A percentile compares a stretch with the other conserved stretches of the same genome.
Evolutionary conservation across 352 stramenopile species (phyloP).

Genomic region (Phytophthora fragariaefolia): DNA sequence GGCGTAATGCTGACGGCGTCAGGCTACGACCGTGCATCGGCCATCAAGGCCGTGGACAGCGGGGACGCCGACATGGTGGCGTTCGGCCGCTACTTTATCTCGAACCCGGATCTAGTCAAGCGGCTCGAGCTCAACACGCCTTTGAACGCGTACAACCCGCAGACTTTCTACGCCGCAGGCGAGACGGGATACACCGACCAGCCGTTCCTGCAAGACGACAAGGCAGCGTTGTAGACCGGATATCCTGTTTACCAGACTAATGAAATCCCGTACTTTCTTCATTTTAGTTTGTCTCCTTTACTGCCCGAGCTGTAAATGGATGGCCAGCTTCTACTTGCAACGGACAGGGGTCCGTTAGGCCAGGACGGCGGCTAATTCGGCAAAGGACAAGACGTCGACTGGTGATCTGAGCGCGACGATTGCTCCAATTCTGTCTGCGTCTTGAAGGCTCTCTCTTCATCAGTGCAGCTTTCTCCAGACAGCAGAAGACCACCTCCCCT

Average conservation of each 20-base stretch:
- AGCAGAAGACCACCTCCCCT: slow-evolving; percentile 16
- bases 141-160: slow-evolving; percentile 45
- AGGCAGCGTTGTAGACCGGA: background rate
- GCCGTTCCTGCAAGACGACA: slow-evolving; percentile 35
- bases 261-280: no score
- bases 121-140: slow-evolving; percentile 44
- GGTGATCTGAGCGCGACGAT: background rate
- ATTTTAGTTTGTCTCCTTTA: no score
- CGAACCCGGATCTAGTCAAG: slow-evolving; percentile 45
- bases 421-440: background rate
- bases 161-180: slow-evolving; percentile 45
- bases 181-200: slow-evolving; percentile 50
- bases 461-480: slow-evolving; percentile 9
- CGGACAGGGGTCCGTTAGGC: background rate
- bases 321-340: background rate
- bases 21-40: slow-evolving; percentile 44
- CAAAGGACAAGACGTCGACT: background rate
- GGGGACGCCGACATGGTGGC: slow-evolving; percentile 52
- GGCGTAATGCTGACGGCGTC: slow-evolving; percentile 56
- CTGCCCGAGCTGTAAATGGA: no score
- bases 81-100: slow-evolving; percentile 64
- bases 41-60: slow-evolving; percentile 42
- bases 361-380: background rate
- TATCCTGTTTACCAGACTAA: background rate
- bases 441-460: background rate